Evolutionary conservation across 1,284 basidiomycete genomes (phyloP).

Genomic region (Singerocomus inundabilis): DNA sequence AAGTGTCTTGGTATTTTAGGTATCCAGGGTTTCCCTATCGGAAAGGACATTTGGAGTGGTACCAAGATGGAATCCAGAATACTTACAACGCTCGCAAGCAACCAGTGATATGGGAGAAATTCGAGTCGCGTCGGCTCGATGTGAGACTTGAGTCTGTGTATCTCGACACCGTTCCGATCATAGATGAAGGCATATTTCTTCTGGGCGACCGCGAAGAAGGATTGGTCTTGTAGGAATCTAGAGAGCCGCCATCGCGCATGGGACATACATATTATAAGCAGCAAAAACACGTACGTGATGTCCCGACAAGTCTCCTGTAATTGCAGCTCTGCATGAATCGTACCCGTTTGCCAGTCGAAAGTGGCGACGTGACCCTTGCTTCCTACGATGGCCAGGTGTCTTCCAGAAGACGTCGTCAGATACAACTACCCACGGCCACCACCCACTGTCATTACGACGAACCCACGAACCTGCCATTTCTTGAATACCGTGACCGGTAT

Average conservation of each 20-base stretch:
- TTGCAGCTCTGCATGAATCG: constrained; percentile 86
- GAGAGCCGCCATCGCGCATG: constrained; percentile 8
- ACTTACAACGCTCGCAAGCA: constrained; percentile 82
- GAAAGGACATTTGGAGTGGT: neutral
- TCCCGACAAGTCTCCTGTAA: constrained; percentile 88
- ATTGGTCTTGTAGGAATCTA: constrained; percentile 93
- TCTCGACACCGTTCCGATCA: constrained; percentile 90
- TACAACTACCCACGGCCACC: neutral
- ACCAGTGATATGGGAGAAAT: constrained; percentile 95
- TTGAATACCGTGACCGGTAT: constrained; percentile 80
- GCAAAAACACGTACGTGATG: constrained; percentile 64
- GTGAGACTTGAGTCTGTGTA: constrained; percentile 83
- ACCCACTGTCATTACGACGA: no score
- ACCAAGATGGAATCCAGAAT: neutral
- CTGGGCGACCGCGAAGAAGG: constrained; percentile 93
- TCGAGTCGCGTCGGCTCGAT: constrained; percentile 90
- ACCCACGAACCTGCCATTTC: constrained; percentile 80
- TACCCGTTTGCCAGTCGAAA: constrained; percentile 92
- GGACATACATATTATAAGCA: neutral
- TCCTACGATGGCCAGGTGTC: constrained; percentile 84
- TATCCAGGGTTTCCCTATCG: constrained; percentile 84
- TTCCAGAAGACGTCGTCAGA: constrained; percentile 30
- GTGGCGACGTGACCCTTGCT: constrained; percentile 88
- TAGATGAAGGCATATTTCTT: constrained; percentile 97
- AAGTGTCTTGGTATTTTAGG: constrained; percentile 96